Evolutionary conservation across 2,329 filamentous ascomycete genomes (phyloP).

Genomic region (Penicillium sp.): DNA sequence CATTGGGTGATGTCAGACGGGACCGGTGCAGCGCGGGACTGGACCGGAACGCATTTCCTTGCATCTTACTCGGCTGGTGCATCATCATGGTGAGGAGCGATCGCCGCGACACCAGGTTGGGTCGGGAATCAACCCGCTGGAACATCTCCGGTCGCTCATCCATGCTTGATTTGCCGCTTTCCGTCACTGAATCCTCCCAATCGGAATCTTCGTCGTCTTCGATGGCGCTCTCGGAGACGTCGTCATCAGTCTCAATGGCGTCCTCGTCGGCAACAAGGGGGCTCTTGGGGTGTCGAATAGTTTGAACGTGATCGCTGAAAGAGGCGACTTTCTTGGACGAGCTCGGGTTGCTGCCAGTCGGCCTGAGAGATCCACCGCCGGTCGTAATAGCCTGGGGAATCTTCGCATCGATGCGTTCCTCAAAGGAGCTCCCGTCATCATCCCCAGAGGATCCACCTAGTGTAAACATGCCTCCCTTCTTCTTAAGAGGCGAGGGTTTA

Average conservation of each 20-base stretch:
- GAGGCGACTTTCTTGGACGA: slow-evolving; percentile 69
- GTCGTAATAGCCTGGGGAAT: slow-evolving; percentile 51
- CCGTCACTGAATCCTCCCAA: slow-evolving; percentile 65
- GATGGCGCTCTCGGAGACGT: slow-evolving; percentile 77
- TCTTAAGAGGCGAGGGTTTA: slow-evolving; percentile 52
- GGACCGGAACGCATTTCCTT: slow-evolving; percentile 52
- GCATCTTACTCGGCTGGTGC: slow-evolving; percentile 71
- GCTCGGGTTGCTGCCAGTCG: slow-evolving; percentile 25
- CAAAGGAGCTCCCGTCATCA: slow-evolving; percentile 71
- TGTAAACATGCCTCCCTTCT: slow-evolving; percentile 61
- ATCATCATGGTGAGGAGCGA: slow-evolving; percentile 89
- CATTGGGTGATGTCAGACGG: slow-evolving; percentile 65
- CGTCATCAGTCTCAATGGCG: slow-evolving; percentile 58
- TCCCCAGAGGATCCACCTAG: slow-evolving; percentile 83
- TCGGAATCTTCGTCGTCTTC: slow-evolving; percentile 62
- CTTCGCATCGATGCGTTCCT: slow-evolving; percentile 54
- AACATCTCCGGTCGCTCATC: slow-evolving; percentile 71
- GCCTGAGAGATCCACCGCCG: slow-evolving; percentile 49
- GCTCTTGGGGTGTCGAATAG: slow-evolving; percentile 57
- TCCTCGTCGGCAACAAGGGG: slow-evolving; percentile 50
- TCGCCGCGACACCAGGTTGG: slow-evolving; percentile 75
- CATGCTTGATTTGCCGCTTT: slow-evolving; percentile 76
- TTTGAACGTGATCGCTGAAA: slow-evolving; percentile 70
- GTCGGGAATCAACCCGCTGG: slow-evolving; percentile 82
- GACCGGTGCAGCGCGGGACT: slow-evolving; percentile 44